Percentiles rank a stretch among this genome's conserved stretches.
phyloP scores from a whole-genome alignment of 306 rosid species.

The Dicorynia guianensis region DNA sequence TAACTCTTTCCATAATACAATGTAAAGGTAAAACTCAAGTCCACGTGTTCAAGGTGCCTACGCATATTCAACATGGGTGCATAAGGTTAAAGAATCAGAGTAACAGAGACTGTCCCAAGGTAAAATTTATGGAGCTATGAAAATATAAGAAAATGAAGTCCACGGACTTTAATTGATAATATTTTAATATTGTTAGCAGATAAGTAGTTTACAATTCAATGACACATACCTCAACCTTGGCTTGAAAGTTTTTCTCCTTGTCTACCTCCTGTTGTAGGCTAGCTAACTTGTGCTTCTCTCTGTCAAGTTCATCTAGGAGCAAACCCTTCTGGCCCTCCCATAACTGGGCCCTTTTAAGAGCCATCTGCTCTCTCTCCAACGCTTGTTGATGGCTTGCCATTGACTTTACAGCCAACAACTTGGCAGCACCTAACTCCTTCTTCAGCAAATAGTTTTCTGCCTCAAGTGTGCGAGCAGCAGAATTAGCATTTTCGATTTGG shows the following conservation, averaged over 20 bases:
- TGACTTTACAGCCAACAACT: constrained; percentile 50
- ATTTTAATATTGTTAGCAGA: constrained; percentile 23
- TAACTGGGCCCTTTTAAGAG: constrained; percentile 49
- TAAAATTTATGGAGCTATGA: constrained; percentile 17
- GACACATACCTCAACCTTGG: constrained; percentile 61
- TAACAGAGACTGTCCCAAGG: constrained; percentile 9
- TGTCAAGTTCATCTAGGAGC: constrained; percentile 58
- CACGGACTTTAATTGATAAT: constrained; percentile 10
- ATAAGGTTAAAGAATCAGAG: neutral
- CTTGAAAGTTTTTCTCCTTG: constrained; percentile 49
- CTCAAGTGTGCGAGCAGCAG: constrained; percentile 44
- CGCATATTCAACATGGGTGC: constrained; percentile 6
- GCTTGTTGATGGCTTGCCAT: constrained; percentile 46
- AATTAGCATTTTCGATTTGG: constrained; percentile 52
- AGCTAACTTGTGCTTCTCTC: constrained; percentile 53
- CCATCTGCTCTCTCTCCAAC: constrained; percentile 56
- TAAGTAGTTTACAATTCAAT: constrained; percentile 1
- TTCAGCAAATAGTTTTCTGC: constrained; percentile 51
- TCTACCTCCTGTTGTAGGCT: constrained; percentile 48
- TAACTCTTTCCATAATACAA: neutral
- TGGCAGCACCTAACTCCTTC: constrained; percentile 54
- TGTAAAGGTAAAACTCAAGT: constrained; percentile 17
- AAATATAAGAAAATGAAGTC: constrained; percentile 16
- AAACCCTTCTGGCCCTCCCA: constrained; percentile 50
- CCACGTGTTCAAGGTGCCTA: constrained; percentile 17